A percentile compares a stretch with the other conserved stretches of the same genome.
These are phyloP conservation scores for Ustulina deusta DNA, from an alignment of 2,329 filamentous ascomycete genomes.

Conservation along the genomic window DNA sequence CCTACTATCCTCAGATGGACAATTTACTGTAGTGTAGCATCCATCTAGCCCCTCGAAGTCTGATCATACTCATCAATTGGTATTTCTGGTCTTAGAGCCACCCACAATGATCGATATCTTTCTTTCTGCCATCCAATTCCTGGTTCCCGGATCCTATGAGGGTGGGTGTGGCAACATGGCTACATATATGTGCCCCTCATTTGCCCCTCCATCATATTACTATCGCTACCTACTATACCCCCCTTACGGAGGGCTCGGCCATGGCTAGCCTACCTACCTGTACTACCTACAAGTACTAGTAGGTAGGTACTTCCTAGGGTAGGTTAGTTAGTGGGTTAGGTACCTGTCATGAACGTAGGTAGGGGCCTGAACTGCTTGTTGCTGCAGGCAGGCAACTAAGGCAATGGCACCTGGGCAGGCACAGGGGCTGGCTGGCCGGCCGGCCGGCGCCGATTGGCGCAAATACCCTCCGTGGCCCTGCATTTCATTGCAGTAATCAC, in stretches of 20 bases:
- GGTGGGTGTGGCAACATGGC: background rate
- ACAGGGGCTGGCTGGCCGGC: conserved; percentile 19
- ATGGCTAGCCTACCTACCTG: too few species aligned
- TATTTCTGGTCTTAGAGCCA: background rate
- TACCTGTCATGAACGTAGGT: too few species aligned
- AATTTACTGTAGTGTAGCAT: background rate
- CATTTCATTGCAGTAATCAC: conserved; percentile 20
- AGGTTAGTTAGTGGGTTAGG: background rate
- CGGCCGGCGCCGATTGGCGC: conserved; percentile 32
- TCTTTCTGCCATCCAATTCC: conserved; percentile 16
- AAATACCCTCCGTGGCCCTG: background rate
- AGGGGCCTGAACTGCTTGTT: background rate
- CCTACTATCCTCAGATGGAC: background rate
- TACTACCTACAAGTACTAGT: background rate
- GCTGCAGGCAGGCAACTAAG: conserved; percentile 2
- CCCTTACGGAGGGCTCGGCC: background rate
- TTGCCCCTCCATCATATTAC: conserved; percentile 31
- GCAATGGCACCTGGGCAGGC: background rate
- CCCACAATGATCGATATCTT: background rate
- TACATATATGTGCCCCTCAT: conserved; percentile 29
- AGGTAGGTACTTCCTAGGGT: background rate
- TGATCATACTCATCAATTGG: background rate
- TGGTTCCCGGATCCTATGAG: conserved; percentile 26
- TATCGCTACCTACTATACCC: conserved; percentile 1
- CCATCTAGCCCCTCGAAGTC: background rate